Conservation (phyloP, 2,329 filamentous ascomycete genomes). For the Berkeleyomyces basicola region DNA sequence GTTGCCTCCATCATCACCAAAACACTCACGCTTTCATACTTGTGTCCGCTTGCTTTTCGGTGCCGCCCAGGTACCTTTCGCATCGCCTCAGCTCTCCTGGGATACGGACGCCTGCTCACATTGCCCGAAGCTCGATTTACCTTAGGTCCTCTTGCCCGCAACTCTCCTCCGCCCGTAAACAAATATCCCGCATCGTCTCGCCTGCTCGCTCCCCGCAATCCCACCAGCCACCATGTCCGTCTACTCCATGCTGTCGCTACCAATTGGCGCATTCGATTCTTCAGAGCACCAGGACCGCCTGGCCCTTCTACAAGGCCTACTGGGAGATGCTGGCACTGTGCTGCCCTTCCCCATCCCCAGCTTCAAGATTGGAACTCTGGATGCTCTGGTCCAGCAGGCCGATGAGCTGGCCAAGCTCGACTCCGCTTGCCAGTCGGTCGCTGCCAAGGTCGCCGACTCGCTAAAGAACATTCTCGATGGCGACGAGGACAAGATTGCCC, state of each 20-base stretch:
- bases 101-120: background rate
- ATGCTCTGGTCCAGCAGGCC: slow-evolving; percentile 87
- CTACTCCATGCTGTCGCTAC: slow-evolving; percentile 82
- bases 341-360: slow-evolving; percentile 69
- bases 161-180: background rate
- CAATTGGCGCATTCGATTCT: slow-evolving; percentile 69
- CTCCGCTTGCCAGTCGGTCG: slow-evolving; percentile 59
- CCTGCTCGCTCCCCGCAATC: slow-evolving; percentile 4
- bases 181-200: slow-evolving; percentile 10
- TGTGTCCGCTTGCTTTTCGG: background rate
- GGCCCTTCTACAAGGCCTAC: slow-evolving; percentile 55
- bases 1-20: background rate
- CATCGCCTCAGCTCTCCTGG: background rate
- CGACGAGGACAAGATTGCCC: slow-evolving; percentile 63
- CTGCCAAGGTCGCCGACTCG: slow-evolving; percentile 76
- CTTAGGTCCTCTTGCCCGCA: background rate
- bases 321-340: slow-evolving; percentile 58
- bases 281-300: slow-evolving; percentile 69
- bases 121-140: background rate
- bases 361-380: slow-evolving; percentile 95
- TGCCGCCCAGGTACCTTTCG: background rate
- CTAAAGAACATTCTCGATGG: slow-evolving; percentile 68
- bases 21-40: background rate
- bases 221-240: slow-evolving; percentile 23
- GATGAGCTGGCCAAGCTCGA: slow-evolving; percentile 89